Conservation (phyloP, 2,329 filamentous ascomycete species). For the Pochonia chlamydosporia region DNA sequence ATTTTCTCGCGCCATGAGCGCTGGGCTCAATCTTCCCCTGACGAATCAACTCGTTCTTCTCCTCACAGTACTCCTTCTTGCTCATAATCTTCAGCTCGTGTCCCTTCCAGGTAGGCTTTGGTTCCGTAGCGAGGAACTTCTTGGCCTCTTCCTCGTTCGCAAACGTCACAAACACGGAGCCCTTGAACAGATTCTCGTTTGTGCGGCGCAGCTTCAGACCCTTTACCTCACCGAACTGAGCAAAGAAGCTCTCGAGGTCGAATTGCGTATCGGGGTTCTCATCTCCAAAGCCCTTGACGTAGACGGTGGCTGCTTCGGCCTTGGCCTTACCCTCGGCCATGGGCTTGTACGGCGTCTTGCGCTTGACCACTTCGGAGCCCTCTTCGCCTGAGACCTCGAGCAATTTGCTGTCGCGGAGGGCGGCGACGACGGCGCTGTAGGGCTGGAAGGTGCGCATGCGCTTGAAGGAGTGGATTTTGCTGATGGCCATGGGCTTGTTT, state of each 20-base stretch:
- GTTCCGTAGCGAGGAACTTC: constrained; percentile 73
- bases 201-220: constrained; percentile 81
- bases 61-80: constrained; percentile 82
- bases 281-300: constrained; percentile 89
- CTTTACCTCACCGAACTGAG: constrained; percentile 70
- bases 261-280: constrained; percentile 83
- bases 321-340: constrained; percentile 55
- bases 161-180: constrained; percentile 94
- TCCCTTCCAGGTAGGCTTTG: constrained; percentile 78
- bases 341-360: constrained; percentile 66
- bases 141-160: constrained; percentile 69
- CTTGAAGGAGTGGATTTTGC: constrained; percentile 78
- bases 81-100: constrained; percentile 75
- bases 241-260: constrained; percentile 89
- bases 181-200: constrained; percentile 76
- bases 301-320: constrained; percentile 70
- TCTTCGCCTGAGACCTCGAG: constrained; percentile 71
- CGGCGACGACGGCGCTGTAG: constrained; percentile 74
- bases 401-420: constrained; percentile 69
- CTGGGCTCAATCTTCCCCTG: constrained; percentile 63
- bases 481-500: constrained; percentile 77
- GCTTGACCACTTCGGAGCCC: constrained; percentile 65
- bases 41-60: constrained; percentile 67
- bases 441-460: constrained; percentile 95
- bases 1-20: constrained; percentile 32